Evolutionary conservation across 75 land plant species (phyloP), one percentile per base, ranked within the genome.

Genomic region (Pseudotsuga menziesii): DNA sequence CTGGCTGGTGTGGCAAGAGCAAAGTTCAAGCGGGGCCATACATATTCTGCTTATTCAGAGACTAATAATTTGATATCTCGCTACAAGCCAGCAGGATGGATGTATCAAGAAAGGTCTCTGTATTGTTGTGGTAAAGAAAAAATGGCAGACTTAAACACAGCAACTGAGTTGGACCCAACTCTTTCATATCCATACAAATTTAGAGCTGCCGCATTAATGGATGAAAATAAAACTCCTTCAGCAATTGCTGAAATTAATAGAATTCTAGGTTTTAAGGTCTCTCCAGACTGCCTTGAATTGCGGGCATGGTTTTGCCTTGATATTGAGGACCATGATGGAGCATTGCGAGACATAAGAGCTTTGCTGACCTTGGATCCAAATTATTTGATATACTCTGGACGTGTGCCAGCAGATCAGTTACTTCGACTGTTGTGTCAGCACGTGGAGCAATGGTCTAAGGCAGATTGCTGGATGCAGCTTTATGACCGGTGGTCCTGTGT

Each of bases 381-480:
- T 35, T 94, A 88, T 75, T 79, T 85, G 86, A 83, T 94, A 85
- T 94, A 87, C 78, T 81, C 87, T 75, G 97, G 95, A 39, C 83
- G 83, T 71, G 76, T 92, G 71, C 69, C 67, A 75, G 97, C 85
- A 0, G 80, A 81, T 48, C 93, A 92, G 74, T 71, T 94, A 72
- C 81, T 90, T 73, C 81, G 83, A 56, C 80, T 92, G 27, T 61
- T 94, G 14, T 61, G 77, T 76, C 79, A 81, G 29, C 83, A 83
- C 60, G 91, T 92, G 71, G 89, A 86, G 66, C 89, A 89, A 44
- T 87, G 84, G 88, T 84, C 76, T 12, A 79, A 75, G 73, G 97
- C 93, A 76, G 97, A 94, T 67, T 94, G 97, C 80, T 94, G 97
- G 97, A 85, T 94, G 91, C 91, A 94, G 72, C 86, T 94, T 4